phyloP scores from a whole-genome alignment of 352 stramenopile genomes.

The Aphanomyces stellatus region DNA sequence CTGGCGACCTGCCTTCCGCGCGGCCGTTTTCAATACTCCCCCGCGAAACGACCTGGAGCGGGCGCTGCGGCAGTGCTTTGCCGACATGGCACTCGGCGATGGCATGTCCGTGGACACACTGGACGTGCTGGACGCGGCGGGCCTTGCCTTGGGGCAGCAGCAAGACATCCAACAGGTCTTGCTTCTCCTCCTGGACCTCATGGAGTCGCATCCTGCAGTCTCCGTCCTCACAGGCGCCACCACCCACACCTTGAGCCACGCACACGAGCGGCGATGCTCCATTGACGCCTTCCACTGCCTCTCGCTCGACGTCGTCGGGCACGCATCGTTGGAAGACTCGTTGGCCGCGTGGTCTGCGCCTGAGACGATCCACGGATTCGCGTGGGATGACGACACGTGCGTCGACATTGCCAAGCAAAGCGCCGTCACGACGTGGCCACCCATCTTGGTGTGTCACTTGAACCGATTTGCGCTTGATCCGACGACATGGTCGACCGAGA shows the following conservation, averaged over 20 bases:
- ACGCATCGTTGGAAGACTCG: constrained; percentile 1
- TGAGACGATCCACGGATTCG: neutral
- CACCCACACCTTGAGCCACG: neutral
- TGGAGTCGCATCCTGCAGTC: neutral
- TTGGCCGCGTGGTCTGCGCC: neutral
- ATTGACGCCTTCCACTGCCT: neutral
- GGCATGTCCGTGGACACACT: neutral
- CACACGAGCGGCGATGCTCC: neutral
- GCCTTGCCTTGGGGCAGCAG: neutral
- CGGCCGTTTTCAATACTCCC: constrained; percentile 11
- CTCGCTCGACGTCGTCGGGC: neutral
- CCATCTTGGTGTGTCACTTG: neutral
- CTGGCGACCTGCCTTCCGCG: constrained; percentile 15
- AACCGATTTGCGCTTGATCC: constrained; percentile 5
- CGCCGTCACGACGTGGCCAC: neutral
- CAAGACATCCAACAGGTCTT: constrained; percentile 4
- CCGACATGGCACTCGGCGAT: neutral
- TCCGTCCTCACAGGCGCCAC: neutral
- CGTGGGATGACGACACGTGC: neutral
- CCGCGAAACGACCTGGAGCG: neutral
- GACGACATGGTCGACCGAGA: neutral
- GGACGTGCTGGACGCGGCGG: neutral
- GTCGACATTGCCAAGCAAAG: constrained; percentile 1
- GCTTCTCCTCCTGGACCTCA: neutral
- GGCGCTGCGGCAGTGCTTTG: constrained; percentile 16